A percentile compares a stretch with the other conserved stretches of the same genome.
Evolutionary conservation across 2,329 filamentous ascomycete genomes (phyloP).

Genomic region (Myriosclerotinia duriaeana): DNA sequence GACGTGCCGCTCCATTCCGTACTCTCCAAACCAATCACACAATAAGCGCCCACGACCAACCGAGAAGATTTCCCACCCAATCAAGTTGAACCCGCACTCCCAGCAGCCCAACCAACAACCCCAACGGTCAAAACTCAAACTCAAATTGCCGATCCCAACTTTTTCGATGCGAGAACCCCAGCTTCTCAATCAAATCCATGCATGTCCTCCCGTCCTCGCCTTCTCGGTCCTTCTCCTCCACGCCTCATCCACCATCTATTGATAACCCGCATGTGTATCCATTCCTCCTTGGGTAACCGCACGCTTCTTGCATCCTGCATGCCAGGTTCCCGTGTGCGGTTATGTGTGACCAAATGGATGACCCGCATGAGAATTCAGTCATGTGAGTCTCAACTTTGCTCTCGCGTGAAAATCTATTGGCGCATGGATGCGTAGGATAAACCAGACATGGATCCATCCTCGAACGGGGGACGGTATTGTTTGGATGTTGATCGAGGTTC

Average conservation of each 20-base stretch:
- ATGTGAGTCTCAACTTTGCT: not conserved
- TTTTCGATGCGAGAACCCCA: not conserved
- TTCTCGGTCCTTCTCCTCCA: constrained; percentile 16
- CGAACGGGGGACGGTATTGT: not conserved
- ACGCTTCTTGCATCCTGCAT: not conserved
- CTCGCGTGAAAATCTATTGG: not conserved
- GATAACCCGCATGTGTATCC: not conserved
- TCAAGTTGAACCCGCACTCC: not conserved
- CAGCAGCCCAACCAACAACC: not conserved
- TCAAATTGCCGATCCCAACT: not conserved
- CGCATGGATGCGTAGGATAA: not conserved
- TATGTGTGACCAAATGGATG: not conserved
- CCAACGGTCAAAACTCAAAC: too few species aligned
- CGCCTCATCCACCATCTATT: not conserved
- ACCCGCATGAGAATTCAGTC: constrained; percentile 12
- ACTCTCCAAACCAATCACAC: not conserved
- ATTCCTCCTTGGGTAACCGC: not conserved
- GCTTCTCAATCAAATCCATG: not conserved
- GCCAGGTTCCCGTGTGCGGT: not conserved
- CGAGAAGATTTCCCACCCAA: not conserved
- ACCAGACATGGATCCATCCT: not conserved
- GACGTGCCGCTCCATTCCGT: not conserved
- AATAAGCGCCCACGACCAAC: not conserved
- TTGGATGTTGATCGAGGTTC: not conserved
- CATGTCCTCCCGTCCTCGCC: too few species aligned